These are phyloP conservation scores for Mycena epipterygia DNA, from an alignment of 768 basidiomycete genomes.

Conservation along the genomic window DNA sequence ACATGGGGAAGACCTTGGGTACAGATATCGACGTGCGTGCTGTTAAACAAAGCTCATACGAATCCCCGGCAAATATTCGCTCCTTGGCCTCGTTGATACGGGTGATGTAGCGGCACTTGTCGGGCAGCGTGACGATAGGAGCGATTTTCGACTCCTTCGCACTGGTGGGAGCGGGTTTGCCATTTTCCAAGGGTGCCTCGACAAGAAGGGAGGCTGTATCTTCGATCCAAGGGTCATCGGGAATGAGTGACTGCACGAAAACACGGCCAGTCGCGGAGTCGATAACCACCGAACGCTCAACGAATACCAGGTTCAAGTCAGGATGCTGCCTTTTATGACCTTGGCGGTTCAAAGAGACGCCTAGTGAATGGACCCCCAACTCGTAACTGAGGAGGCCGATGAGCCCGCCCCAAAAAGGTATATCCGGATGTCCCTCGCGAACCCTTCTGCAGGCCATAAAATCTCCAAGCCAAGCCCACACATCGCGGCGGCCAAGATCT, in stretches of 20 bases:
- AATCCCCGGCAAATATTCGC: slow-evolving; percentile 84
- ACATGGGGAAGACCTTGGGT: slow-evolving; percentile 47
- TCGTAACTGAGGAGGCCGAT: slow-evolving; percentile 87
- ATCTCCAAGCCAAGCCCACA: slow-evolving; percentile 83
- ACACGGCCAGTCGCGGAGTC: slow-evolving; percentile 64
- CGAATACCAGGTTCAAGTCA: slow-evolving; percentile 82
- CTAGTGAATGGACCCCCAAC: slow-evolving; percentile 72
- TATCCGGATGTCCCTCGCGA: slow-evolving; percentile 59
- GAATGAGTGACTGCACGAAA: slow-evolving; percentile 76
- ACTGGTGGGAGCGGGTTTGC: slow-evolving; percentile 19
- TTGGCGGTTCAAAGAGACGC: slow-evolving; percentile 52
- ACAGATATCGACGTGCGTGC: slow-evolving; percentile 73
- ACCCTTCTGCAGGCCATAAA: slow-evolving; percentile 73
- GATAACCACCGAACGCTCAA: slow-evolving; percentile 82
- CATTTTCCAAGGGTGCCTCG: slow-evolving; percentile 30
- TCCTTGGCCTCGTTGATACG: slow-evolving; percentile 81
- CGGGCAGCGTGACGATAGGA: slow-evolving; percentile 63
- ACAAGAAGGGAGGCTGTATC: slow-evolving; percentile 53
- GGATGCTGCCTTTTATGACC: slow-evolving; percentile 59
- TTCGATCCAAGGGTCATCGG: slow-evolving; percentile 74
- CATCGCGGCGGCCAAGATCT: slow-evolving; percentile 61
- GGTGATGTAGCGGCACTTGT: slow-evolving; percentile 71
- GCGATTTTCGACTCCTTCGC: slow-evolving; percentile 14
- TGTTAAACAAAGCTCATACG: slow-evolving; percentile 94
- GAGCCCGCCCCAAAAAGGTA: slow-evolving; percentile 90